Evolutionary conservation across 108 stramenopile genomes (phyloP).

Genomic region (Cyclotella kingstonii): DNA sequence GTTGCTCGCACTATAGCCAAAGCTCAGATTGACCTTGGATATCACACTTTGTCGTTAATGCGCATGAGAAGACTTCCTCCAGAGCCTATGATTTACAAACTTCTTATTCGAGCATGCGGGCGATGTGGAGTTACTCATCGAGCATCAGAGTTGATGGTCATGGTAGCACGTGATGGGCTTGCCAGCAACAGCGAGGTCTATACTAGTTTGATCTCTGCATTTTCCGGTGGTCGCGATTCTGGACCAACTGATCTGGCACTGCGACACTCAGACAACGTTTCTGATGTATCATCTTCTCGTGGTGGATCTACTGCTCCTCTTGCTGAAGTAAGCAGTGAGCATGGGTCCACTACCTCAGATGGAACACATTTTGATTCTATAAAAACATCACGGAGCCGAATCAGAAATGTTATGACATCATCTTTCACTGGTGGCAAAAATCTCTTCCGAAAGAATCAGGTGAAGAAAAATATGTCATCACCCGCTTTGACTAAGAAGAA

Average conservation of each 20-base stretch:
- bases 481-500: slow-evolving; percentile 20
- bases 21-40: slow-evolving; percentile 76
- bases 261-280: slow-evolving; percentile 9
- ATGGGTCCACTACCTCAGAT: slow-evolving; percentile 3
- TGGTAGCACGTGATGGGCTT: slow-evolving; percentile 64
- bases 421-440: slow-evolving; percentile 6
- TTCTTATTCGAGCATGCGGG: slow-evolving; percentile 81
- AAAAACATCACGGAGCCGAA: not conserved
- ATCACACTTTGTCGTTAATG: slow-evolving; percentile 63
- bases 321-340: not conserved
- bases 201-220: slow-evolving; percentile 64
- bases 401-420: not conserved
- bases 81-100: slow-evolving; percentile 64
- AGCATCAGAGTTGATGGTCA: slow-evolving; percentile 60
- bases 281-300: slow-evolving; percentile 17
- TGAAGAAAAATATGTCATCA: not conserved
- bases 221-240: slow-evolving; percentile 34
- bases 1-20: slow-evolving; percentile 66
- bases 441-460: slow-evolving; percentile 2
- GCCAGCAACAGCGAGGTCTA: slow-evolving; percentile 64
- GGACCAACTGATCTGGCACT: slow-evolving; percentile 9
- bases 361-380: not conserved
- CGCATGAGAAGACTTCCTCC: slow-evolving; percentile 43
- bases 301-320: slow-evolving; percentile 15
- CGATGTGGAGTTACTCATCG: slow-evolving; percentile 66